phyloP scores from a whole-genome alignment of 2,329 filamentous ascomycete species.

The Neopestalotiopsis sp. region DNA sequence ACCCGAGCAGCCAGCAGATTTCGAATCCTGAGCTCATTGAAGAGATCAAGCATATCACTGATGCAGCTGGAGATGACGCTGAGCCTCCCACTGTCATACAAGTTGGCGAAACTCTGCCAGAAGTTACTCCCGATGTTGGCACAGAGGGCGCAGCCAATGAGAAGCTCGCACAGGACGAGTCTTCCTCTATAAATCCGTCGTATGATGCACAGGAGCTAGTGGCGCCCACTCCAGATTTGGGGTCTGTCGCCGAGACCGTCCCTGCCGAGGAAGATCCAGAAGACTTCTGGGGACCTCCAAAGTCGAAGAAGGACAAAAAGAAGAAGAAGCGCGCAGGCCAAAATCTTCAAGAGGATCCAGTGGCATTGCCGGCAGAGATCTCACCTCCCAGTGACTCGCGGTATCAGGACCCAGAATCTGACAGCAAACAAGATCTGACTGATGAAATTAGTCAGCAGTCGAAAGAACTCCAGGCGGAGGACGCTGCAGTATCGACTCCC shows the following conservation, averaged over 20 bases:
- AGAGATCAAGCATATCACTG: not conserved
- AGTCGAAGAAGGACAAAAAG: conserved; percentile 43
- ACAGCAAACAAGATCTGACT: conserved; percentile 7
- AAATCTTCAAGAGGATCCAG: conserved; percentile 1
- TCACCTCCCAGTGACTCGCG: not conserved
- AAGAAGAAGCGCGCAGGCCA: conserved; percentile 30
- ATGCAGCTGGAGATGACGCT: not conserved
- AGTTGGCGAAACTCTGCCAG: not conserved
- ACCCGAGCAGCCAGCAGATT: not conserved
- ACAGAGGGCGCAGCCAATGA: not conserved
- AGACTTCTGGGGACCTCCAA: conserved; percentile 31
- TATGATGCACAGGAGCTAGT: not conserved
- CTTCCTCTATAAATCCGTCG: not conserved
- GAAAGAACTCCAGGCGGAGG: not conserved
- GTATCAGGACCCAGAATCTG: not conserved
- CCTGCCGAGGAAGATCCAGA: conserved; percentile 19
- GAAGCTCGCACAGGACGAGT: not conserved
- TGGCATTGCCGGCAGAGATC: not conserved
- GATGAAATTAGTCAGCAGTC: conserved; percentile 21
- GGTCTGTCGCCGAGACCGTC: not conserved
- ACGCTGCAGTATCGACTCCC: not conserved
- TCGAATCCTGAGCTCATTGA: conserved; percentile 5
- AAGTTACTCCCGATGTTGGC: not conserved
- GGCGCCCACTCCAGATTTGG: not conserved
- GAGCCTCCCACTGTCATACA: not conserved